phyloP scores from a whole-genome alignment of 345 rosid species.

The Citrus inodora region DNA sequence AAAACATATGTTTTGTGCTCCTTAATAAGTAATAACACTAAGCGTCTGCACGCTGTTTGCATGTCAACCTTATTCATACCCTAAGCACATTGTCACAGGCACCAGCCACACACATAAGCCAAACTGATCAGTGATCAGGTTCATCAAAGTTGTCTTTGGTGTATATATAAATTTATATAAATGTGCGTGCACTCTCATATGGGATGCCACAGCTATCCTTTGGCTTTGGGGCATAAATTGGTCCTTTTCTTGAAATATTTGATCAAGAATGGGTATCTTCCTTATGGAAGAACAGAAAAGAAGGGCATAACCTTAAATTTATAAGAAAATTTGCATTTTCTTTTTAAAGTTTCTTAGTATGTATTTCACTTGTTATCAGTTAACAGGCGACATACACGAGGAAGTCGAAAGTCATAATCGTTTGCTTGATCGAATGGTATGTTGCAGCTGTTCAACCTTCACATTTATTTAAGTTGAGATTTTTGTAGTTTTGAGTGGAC shows the following conservation, averaged over 20 bases:
- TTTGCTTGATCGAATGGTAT: slow-evolving; percentile 71
- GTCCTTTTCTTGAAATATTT: not conserved
- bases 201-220: not conserved
- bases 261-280: not conserved
- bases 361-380: slow-evolving; percentile 31
- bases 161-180: not conserved
- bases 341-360: not conserved
- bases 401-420: slow-evolving; percentile 90
- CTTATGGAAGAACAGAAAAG: not conserved
- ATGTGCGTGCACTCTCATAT: not conserved
- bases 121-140: not conserved
- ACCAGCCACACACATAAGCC: not conserved
- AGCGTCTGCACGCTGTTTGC: not conserved
- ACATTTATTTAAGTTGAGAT: not conserved
- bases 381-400: slow-evolving; percentile 85
- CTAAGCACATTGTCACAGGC: not conserved
- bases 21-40: not conserved
- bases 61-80: not conserved
- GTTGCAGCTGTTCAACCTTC: slow-evolving; percentile 7
- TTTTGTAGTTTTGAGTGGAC: slow-evolving; percentile 12
- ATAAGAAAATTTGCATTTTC: not conserved
- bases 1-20: not conserved
- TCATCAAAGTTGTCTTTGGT: not conserved
- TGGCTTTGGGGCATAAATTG: not conserved
- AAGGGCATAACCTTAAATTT: not conserved